Evolutionary conservation across 306 rosid genomes (phyloP), one percentile per base, ranked within the genome.

Genomic region (Inga leiocalycina): DNA sequence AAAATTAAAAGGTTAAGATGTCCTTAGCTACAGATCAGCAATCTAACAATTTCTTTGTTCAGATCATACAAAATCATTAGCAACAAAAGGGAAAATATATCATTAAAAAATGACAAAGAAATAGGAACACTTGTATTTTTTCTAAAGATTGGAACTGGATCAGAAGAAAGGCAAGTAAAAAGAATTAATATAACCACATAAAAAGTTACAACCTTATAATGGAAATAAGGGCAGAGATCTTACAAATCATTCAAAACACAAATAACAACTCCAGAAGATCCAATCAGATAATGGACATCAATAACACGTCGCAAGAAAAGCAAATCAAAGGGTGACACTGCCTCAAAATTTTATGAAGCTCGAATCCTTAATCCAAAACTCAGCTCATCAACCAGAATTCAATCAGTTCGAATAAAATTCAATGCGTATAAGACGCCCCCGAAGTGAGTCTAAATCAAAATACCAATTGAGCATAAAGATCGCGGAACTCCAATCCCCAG

Each of bases 11-110:
- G 49, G 59, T 56, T 41, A 12, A 46, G 52, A 82, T 30, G 44
- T 65, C 16, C 87, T 32, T 20, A 56, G 69, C 59, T 15, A 83
- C 20, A 79, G 22, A 59, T 44, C 81, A 81, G 54, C 46, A 69
- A 79, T 37, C 27, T 12, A 74, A 35, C 43, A 65, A 9, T 34
- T 27, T 59, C 12, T 64, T 79, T 72, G 59, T 37, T 49, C 2
- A 24, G 46, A 83, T 74, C 76, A 76, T 73, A 52, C 46, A 15
- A 35, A 75, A 39, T 64, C 68, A 79, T 66, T 43, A 4, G 37
- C 68, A 27, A 41, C 37, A 74, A 71, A 83, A 41, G 30, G n/a
- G 7, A 22, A 24, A 62, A 62, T 27, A 62, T 13, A 39, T 12
- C 43, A 54, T 46, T 14, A 56, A 14, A 71, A 22, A 59, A n/a